Evolutionary conservation across 2,329 filamentous ascomycete genomes (phyloP), one percentile per base, ranked within the genome.

Genomic region (Aureobasidium sp.): DNA sequence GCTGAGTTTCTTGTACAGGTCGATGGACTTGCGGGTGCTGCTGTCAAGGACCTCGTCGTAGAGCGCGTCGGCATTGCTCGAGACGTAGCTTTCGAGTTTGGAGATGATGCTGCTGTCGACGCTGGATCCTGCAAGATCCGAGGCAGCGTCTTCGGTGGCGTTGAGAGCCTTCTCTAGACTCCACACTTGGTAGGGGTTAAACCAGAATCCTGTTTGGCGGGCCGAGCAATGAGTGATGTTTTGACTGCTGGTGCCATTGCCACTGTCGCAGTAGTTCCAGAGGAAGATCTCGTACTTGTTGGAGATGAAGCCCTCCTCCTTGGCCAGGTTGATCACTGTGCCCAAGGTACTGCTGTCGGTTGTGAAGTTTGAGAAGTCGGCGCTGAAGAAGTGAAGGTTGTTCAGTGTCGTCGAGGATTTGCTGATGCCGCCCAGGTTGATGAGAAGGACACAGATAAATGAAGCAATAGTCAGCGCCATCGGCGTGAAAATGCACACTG

Each of bases 401-500:
- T 77, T 77, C 55, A 82, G 73, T 1, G 78, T 75, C 42, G 66
- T 66, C 34, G 75, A 80, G 62, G 73, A 73, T 64, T 79, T 78
- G 67, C 80, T 80, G 64, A 81, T 80, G 67, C 83, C 82, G 39
- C 82, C 83, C 56, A 85, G 67, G 65, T 83, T 80, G 58, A 87
- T 79, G 42, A 87, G 71, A 52, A 83, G 69, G 61, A 86, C 74
- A 68, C 88, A 88, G 69, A 94, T 78, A 70, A 97, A 80, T 63
- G 89, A 87, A 66, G 83, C 88, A 69, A 94, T 77, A 22, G 90
- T 93, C 71, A 96, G 83, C 66, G 84, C 80, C 77, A 96, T 91
- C 64, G 93, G 93, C 79, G 91, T 80, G 76, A 89, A 84, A 77
- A 97, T 94, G 78, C 91, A 97, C 74, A 89, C 79, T 70, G 93